phyloP scores from a whole-genome alignment of 345 rosid species.

The Mallotus nudiflorus region DNA sequence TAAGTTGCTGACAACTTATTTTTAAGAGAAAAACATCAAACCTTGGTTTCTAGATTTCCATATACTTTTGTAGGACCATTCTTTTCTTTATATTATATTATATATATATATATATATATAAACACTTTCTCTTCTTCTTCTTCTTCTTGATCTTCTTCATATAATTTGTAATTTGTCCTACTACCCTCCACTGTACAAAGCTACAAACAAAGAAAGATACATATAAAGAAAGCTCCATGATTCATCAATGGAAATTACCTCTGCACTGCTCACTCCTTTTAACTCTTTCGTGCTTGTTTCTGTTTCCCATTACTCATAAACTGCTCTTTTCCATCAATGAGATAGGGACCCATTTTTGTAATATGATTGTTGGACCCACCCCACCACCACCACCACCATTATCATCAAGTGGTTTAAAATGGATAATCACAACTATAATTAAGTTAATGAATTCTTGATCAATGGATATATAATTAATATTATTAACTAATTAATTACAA shows the following conservation, averaged over 20 bases:
- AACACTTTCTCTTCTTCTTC: neutral
- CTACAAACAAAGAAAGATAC: neutral
- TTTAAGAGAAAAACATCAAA: conserved; percentile 7
- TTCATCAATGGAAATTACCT: conserved; percentile 12
- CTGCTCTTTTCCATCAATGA: conserved; percentile 29
- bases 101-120: no score
- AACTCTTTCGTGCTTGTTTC: neutral
- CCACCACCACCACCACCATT: neutral
- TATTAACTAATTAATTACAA: neutral
- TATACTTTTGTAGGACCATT: conserved; percentile 12
- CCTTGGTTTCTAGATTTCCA: conserved; percentile 40
- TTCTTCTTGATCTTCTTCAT: neutral
- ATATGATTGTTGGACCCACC: conserved; percentile 25
- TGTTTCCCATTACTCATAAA: conserved; percentile 14
- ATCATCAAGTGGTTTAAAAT: conserved; percentile 14
- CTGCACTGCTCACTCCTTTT: neutral
- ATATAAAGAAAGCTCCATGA: conserved; percentile 7
- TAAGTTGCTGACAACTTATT: conserved; percentile 54
- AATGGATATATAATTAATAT: neutral
- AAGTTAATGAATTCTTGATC: conserved; percentile 19
- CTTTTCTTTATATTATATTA: no score
- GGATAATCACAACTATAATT: conserved; percentile 17
- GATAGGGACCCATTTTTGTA: conserved; percentile 22
- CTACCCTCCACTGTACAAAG: neutral
- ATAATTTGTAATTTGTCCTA: neutral